phyloP scores from a whole-genome alignment of 208 protist species.

The Entamoeba moshkovskii region DNA sequence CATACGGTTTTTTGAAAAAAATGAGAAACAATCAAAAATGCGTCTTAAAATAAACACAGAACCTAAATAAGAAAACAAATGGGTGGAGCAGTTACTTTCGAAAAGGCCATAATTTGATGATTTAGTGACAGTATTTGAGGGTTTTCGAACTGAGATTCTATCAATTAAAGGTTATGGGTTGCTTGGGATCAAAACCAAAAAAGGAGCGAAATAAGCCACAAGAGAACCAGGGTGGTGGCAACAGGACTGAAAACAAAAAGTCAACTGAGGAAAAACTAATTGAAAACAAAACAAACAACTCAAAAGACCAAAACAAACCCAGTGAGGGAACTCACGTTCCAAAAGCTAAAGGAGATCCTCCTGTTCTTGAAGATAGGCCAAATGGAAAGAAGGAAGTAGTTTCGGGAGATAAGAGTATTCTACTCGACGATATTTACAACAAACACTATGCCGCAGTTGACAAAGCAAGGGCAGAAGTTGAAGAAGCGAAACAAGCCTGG shows the following conservation, averaged over 20 bases:
- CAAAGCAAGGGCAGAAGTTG: not conserved
- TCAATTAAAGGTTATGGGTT: not conserved
- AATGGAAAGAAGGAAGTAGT: not conserved
- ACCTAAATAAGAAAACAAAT: no score
- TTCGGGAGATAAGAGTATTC: not conserved
- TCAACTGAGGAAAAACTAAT: not conserved
- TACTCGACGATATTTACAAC: not conserved
- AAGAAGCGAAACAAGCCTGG: not conserved
- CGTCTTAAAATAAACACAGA: no score
- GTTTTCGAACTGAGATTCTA: no score
- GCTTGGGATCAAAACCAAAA: not conserved
- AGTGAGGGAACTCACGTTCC: not conserved
- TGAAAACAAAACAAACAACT: not conserved
- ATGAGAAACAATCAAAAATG: no score
- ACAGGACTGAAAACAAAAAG: not conserved
- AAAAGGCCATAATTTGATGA: no score
- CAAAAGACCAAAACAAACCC: not conserved
- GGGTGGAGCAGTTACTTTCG: no score
- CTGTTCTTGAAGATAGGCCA: not conserved
- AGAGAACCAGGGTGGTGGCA: no score
- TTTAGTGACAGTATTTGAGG: no score
- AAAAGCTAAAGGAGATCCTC: not conserved
- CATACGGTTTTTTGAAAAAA: no score
- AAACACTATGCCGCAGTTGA: not conserved
- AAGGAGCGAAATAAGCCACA: no score